Evolutionary conservation across 2,329 filamentous ascomycete genomes (phyloP), one percentile per base, ranked within the genome.

Genomic region (Verticillium longisporum): DNA sequence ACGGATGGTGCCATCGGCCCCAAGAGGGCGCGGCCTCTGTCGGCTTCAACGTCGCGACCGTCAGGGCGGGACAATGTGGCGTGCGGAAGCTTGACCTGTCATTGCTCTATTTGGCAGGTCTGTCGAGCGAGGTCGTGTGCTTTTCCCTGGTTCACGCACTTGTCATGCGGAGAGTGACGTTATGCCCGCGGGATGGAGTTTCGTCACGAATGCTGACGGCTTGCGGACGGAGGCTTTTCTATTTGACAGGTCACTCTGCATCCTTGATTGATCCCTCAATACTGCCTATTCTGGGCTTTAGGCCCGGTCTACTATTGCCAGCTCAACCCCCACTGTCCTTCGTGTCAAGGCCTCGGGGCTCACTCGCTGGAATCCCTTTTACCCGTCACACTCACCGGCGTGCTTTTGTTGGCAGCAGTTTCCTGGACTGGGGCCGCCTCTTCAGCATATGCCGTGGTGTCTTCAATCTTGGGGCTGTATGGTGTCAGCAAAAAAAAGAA

Each of bases 1-100:
- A 59, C 21, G 36, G 21, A 62, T 63, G 63, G 56, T 59, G 63
- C 58, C 62, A 65, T 65, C 15, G 21, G 13, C 18, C 18, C 45
- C 45, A 21, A 53, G 9, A 21, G 3, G 18, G n/a, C 4, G 45
- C 45, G 45, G 18, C 18, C 45, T 53, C 10, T 18, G 18, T 53
- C 45, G 45, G 45, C 45, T 53, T 53, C 45, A 53, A 53, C 45
- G 18, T n/a, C 45, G 45, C n/a, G 18, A 53, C 45, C 45, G 18
- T 53, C 18, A 53, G n/a, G 45, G 45, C 45, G 45, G 45, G 45
- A 53, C 18, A 3, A 4, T 7, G 14, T 5, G 14, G 45, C 45
- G 45, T 9, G 10, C 18, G 18, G 45, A 7, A 53, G 6, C n/a
- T 18, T 18, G 18, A 1, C 10, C 9, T 53, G 15, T 9, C 9